Base-by-base conservation (phyloP, 805 yeast genomes). In the Sugiyamaella mastotermitis region DNA sequence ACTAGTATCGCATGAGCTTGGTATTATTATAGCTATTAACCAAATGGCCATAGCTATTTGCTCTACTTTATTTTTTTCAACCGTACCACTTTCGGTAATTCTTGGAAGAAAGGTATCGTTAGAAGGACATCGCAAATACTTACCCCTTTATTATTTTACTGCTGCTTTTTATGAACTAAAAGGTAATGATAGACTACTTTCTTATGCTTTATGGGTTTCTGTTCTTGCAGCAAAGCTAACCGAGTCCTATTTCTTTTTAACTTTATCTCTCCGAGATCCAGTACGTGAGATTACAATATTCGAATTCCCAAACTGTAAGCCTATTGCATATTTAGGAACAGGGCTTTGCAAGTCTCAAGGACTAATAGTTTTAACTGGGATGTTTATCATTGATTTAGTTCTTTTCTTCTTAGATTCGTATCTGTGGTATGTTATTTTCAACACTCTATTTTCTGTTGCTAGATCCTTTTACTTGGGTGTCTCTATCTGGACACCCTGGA, bases 401-500 rank as follows among this genome's bases (percentile, higher is more conserved):
- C 74, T 92, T 66, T 92, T 92, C 83, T 92, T 92, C 79, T 75
- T 92, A 73, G 99, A 92, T 83, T 85, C 97, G 45, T 92, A 86
- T 65, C 75, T 92, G 81, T 92, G 99, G 99, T 92, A 90, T 74
- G 88, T 92, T 70, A 72, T 92, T 54, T 80, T 83, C 63, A 92
- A 90, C 76, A 82, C 95, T 65, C 76, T 86, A 51, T 87, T 85
- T 77, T 90, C 97, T 45, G 86, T 92, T 57, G 96, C 95, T 53
- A 84, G 96, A 62, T 90, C 97, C 11, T 92, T 92, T 76, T 92
- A 90, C 74, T 76, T 92, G 63, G 98, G 99, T 80, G 87, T 90
- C 54, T 92, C 98, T 35, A 90, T 92, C 50, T 78, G 88, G 72
- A 90, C 98, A 27, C 99, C 99, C 48, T 92, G 99, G 99, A 83